Evolutionary conservation across 352 stramenopile genomes (phyloP).

Genomic region (Pseudoperonospora humuli): DNA sequence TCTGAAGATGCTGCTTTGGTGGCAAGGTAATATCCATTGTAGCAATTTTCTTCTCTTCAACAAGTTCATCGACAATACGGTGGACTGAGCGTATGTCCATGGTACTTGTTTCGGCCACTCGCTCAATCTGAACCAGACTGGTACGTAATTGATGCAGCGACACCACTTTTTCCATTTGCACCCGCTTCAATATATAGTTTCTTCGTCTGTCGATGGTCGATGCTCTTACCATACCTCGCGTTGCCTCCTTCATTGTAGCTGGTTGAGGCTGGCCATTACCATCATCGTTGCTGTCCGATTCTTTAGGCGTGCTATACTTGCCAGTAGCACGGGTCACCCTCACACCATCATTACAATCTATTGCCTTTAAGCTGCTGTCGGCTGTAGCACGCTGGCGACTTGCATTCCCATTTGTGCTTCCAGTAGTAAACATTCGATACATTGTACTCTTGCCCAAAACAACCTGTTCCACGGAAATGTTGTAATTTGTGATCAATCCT

Average conservation of each 20-base stretch:
- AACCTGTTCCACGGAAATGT: slow-evolving; percentile 66
- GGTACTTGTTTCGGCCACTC: slow-evolving; percentile 23
- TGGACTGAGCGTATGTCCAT: slow-evolving; percentile 66
- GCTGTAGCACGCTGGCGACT: slow-evolving; percentile 2
- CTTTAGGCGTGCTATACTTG: slow-evolving; percentile 27
- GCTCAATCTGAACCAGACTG: slow-evolving; percentile 45
- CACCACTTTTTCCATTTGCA: slow-evolving; percentile 54
- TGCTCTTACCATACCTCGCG: slow-evolving; percentile 37
- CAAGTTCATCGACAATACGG: slow-evolving; percentile 58
- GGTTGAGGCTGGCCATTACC: slow-evolving; percentile 24
- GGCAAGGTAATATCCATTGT: slow-evolving; percentile 65
- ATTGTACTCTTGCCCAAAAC: slow-evolving; percentile 73
- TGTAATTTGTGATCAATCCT: slow-evolving; percentile 75
- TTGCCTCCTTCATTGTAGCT: slow-evolving; percentile 50
- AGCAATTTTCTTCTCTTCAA: slow-evolving; percentile 33
- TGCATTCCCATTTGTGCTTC: background rate
- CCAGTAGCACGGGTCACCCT: slow-evolving; percentile 19
- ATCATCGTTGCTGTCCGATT: slow-evolving; percentile 4
- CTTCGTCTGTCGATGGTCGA: slow-evolving; percentile 47
- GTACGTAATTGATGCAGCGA: slow-evolving; percentile 59
- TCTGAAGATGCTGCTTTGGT: slow-evolving; percentile 59
- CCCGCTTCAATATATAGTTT: slow-evolving; percentile 49
- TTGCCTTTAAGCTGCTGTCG: slow-evolving; percentile 1
- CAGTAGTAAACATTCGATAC: slow-evolving; percentile 75
- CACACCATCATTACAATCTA: slow-evolving; percentile 9